A percentile compares a stretch with the other conserved stretches of the same genome.
Conservation (phyloP, 2,329 filamentous ascomycete genomes). For the Phialophora expanda region DNA sequence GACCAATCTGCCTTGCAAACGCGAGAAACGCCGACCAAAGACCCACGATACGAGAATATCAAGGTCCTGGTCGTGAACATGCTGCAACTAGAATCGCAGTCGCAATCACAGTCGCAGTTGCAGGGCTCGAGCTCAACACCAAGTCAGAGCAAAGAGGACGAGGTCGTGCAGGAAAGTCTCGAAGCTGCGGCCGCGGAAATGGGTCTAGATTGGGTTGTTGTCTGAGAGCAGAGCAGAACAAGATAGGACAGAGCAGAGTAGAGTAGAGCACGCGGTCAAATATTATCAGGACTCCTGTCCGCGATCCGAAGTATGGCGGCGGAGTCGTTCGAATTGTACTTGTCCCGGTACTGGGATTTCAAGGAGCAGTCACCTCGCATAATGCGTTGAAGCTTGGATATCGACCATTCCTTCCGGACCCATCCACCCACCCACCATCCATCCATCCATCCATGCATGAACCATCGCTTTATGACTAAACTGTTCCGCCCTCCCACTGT, state of each 20-base stretch:
- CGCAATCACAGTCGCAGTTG: background rate
- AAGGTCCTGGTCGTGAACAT: slow-evolving; percentile 28
- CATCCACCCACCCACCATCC: no score
- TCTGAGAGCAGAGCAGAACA: background rate
- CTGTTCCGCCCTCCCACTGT: no score
- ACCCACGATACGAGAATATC: slow-evolving; percentile 30
- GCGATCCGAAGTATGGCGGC: no score
- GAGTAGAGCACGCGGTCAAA: background rate
- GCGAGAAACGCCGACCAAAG: background rate
- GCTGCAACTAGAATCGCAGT: slow-evolving; percentile 7
- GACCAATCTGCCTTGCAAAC: background rate
- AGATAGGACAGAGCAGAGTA: background rate
- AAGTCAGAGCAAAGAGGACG: background rate
- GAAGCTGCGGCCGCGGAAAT: slow-evolving; percentile 15
- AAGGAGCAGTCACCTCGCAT: no score
- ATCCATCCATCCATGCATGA: no score
- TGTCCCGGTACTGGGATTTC: no score
- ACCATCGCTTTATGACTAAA: no score
- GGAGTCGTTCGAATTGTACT: no score
- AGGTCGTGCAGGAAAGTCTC: slow-evolving; percentile 7
- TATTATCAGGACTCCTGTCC: background rate
- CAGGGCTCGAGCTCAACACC: background rate
- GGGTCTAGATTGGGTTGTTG: slow-evolving; percentile 9
- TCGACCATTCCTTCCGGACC: no score
- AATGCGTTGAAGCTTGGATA: no score